These are phyloP conservation scores for Crithidia mellificae DNA, from an alignment of 208 protist species.

Conservation along the genomic window DNA sequence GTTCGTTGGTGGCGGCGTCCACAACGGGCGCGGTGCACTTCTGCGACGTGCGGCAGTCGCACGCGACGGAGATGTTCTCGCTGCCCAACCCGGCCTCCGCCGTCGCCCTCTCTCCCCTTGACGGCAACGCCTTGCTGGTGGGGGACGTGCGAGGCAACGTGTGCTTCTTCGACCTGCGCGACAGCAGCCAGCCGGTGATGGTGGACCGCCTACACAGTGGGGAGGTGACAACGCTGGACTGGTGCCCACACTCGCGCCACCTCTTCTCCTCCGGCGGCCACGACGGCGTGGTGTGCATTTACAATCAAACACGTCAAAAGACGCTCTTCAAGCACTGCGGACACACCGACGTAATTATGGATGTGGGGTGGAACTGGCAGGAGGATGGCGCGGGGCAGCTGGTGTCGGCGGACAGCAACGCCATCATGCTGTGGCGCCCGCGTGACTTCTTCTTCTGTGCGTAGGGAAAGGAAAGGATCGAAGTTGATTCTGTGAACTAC, in stretches of 20 bases:
- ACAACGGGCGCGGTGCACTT: conserved; percentile 57
- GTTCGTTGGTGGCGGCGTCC: conserved; percentile 46
- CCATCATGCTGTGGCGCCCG: conserved; percentile 88
- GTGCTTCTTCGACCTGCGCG: conserved; percentile 68
- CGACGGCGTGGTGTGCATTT: conserved; percentile 77
- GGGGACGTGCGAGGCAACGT: conserved; percentile 67
- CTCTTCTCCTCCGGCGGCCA: conserved; percentile 80
- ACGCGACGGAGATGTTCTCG: conserved; percentile 55
- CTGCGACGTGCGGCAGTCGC: conserved; percentile 50
- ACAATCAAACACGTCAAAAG: conserved; percentile 50
- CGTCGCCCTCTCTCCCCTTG: conserved; percentile 56
- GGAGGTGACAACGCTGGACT: conserved; percentile 71
- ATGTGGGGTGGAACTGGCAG: conserved; percentile 90
- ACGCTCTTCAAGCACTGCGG: conserved; percentile 84
- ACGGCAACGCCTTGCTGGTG: conserved; percentile 57
- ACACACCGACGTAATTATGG: conserved; percentile 83
- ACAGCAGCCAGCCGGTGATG: conserved; percentile 45
- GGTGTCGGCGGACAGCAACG: conserved; percentile 77
- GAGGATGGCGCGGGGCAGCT: conserved; percentile 77
- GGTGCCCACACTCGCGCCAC: conserved; percentile 84
- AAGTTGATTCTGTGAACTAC: too few relatives aligned
- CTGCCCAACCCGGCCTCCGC: conserved; percentile 41
- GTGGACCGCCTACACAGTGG: conserved; percentile 53
- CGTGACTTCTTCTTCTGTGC: conserved; percentile 77
- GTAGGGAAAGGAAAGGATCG: conserved; percentile 9